phyloP scores from a whole-genome alignment of 1,284 basidiomycete species.

The Ceratorhiza oryzae-sativae region DNA sequence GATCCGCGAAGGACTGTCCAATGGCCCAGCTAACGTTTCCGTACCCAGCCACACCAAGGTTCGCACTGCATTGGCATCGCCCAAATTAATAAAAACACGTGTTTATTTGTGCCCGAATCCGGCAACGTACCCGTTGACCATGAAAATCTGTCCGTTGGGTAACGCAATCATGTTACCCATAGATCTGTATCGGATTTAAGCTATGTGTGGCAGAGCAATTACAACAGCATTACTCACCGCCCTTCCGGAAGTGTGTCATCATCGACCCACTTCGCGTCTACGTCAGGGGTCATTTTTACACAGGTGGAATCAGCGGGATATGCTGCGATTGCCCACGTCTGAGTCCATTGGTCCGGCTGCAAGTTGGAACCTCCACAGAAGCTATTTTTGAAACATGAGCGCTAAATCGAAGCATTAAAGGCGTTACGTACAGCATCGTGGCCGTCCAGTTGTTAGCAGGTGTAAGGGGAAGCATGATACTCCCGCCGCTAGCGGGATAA shows the following conservation, averaged over 20 bases:
- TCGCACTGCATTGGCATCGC: conserved; percentile 50
- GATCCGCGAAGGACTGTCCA: conserved; percentile 56
- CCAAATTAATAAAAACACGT: background rate
- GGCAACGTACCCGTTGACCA: conserved; percentile 64
- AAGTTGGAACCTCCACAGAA: conserved; percentile 89
- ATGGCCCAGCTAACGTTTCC: conserved; percentile 51
- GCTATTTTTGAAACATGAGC: background rate
- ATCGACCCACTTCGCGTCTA: conserved; percentile 58
- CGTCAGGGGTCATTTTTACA: conserved; percentile 77
- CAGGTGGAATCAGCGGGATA: conserved; percentile 54
- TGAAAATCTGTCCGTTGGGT: conserved; percentile 73
- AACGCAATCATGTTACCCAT: conserved; percentile 82
- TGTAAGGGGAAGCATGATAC: conserved; percentile 88
- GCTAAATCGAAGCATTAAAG: conserved; percentile 74
- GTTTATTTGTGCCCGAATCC: background rate
- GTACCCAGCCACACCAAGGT: conserved; percentile 50
- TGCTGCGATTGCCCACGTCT: conserved; percentile 53
- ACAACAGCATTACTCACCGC: conserved; percentile 53
- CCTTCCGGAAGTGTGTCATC: conserved; percentile 76
- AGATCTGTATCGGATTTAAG: conserved; percentile 51
- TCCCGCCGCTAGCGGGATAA: conserved; percentile 91
- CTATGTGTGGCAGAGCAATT: background rate
- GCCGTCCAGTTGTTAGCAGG: conserved; percentile 87
- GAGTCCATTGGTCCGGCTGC: conserved; percentile 65
- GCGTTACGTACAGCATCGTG: conserved; percentile 57